phyloP scores from a whole-genome alignment of 1,284 basidiomycete genomes.

The Leucoagaricus sp. region DNA sequence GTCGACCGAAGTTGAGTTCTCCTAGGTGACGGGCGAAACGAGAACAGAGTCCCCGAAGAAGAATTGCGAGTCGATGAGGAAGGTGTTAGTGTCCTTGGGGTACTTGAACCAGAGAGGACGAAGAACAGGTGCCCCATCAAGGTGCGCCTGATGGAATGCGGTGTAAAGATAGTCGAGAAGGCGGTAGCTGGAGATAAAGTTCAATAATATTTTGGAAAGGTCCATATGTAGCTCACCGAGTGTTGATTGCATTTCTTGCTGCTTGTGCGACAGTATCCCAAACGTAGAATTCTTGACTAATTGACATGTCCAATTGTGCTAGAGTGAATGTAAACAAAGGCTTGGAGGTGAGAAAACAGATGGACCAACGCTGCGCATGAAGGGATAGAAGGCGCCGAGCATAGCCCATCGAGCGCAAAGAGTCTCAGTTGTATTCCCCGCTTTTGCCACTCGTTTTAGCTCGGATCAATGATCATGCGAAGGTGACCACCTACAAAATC shows the following conservation, averaged over 20 bases:
- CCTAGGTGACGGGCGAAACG: conserved; percentile 67
- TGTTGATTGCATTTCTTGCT: conserved; percentile 60
- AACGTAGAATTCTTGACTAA: conserved; percentile 68
- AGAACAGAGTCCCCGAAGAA: conserved; percentile 68
- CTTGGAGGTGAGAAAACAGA: background rate
- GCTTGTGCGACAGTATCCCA: conserved; percentile 62
- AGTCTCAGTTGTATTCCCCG: conserved; percentile 50
- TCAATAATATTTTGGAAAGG: background rate
- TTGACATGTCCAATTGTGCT: conserved; percentile 61
- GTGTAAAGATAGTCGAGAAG: conserved; percentile 76
- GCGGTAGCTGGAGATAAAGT: conserved; percentile 52
- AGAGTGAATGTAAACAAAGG: conserved; percentile 1
- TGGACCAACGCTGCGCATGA: conserved; percentile 63
- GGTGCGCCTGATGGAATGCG: conserved; percentile 57
- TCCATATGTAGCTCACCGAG: conserved; percentile 39
- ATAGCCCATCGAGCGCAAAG: conserved; percentile 70
- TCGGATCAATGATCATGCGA: background rate
- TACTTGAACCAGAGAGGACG: conserved; percentile 67
- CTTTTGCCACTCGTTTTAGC: background rate
- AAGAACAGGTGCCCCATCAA: conserved; percentile 62
- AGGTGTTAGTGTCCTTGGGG: conserved; percentile 61
- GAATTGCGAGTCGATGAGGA: conserved; percentile 64
- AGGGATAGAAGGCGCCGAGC: conserved; percentile 71
- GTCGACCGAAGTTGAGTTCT: conserved; percentile 58
- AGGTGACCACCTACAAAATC: conserved; percentile 46